A percentile compares a stretch with the other conserved stretches of the same genome.
phyloP scores from a whole-genome alignment of 2,329 filamentous ascomycete genomes.

The Aspergillus thermomutatus region DNA sequence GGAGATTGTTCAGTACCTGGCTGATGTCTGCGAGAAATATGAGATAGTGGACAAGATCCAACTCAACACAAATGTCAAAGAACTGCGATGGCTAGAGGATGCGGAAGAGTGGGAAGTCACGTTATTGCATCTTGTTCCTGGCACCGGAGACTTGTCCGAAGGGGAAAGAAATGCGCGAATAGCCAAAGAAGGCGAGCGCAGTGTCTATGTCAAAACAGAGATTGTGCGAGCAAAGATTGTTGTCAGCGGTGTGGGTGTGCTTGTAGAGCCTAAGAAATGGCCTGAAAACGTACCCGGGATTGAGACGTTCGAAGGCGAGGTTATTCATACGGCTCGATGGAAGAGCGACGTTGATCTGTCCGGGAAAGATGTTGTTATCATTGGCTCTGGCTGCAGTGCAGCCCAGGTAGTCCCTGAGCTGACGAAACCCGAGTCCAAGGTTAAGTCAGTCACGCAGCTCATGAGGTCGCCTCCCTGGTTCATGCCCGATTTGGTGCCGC shows the following conservation, averaged over 20 bases:
- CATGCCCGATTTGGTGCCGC: not conserved
- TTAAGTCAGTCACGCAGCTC: slow-evolving; percentile 31
- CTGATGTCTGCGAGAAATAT: slow-evolving; percentile 52
- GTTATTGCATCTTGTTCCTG: slow-evolving; percentile 49
- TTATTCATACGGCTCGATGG: slow-evolving; percentile 31
- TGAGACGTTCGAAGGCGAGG: slow-evolving; percentile 25
- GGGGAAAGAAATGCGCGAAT: slow-evolving; percentile 46
- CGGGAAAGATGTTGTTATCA: slow-evolving; percentile 27
- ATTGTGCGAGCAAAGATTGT: slow-evolving; percentile 54
- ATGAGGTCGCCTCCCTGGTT: not conserved
- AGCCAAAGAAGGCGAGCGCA: slow-evolving; percentile 41
- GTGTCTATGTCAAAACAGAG: slow-evolving; percentile 52
- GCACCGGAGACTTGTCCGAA: slow-evolving; percentile 52
- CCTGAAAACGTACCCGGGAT: slow-evolving; percentile 43
- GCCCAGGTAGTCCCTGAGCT: slow-evolving; percentile 28
- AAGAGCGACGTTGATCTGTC: slow-evolving; percentile 20
- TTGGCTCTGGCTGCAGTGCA: slow-evolving; percentile 32
- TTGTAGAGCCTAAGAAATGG: slow-evolving; percentile 54
- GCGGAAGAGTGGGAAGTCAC: slow-evolving; percentile 56
- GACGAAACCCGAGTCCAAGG: slow-evolving; percentile 14
- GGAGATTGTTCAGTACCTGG: slow-evolving; percentile 52
- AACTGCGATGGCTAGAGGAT: slow-evolving; percentile 51
- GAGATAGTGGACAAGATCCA: slow-evolving; percentile 57
- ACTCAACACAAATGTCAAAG: slow-evolving; percentile 55
- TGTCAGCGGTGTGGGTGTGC: slow-evolving; percentile 52